These are phyloP conservation scores for Xanthoceras sorbifolium DNA, from an alignment of 345 rosid genomes.

Conservation along the genomic window DNA sequence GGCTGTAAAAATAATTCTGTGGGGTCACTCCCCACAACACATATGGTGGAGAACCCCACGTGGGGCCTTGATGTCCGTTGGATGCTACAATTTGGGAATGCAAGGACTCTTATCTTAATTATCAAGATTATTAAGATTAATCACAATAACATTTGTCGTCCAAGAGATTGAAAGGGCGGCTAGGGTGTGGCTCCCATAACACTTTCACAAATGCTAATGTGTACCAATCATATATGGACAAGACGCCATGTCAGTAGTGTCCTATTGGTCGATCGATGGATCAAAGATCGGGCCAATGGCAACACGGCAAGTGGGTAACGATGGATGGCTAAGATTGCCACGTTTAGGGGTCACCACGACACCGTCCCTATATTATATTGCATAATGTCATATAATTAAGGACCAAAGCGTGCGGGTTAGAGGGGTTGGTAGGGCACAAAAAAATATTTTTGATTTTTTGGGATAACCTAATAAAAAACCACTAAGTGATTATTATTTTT, in stretches of 20 bases:
- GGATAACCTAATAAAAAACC: conserved; percentile 22
- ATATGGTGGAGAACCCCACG: conserved; percentile 20
- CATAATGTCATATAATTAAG: not conserved
- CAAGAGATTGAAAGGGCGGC: conserved; percentile 44
- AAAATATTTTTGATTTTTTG: conserved; percentile 26
- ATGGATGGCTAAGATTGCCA: conserved; percentile 27
- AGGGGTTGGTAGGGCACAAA: conserved; percentile 33
- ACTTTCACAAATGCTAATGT: not conserved
- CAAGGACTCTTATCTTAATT: conserved; percentile 22
- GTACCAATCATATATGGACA: no score
- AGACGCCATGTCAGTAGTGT: conserved; percentile 14
- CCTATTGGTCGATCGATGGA: conserved; percentile 22
- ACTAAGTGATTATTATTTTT: conserved; percentile 18
- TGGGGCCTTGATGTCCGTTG: conserved; percentile 24
- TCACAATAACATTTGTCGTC: conserved; percentile 38
- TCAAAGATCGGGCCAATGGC: not conserved
- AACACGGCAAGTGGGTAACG: conserved; percentile 15
- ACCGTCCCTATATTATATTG: not conserved
- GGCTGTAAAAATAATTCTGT: conserved; percentile 25
- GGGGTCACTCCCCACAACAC: conserved; percentile 23
- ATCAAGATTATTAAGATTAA: not conserved
- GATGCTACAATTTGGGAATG: conserved; percentile 31
- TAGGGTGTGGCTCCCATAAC: conserved; percentile 28
- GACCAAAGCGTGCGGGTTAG: conserved; percentile 20
- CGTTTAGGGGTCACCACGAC: not conserved